These are phyloP conservation scores for Hypoxylon sp. DNA, from an alignment of 2,329 filamentous ascomycete species.

Conservation along the genomic window DNA sequence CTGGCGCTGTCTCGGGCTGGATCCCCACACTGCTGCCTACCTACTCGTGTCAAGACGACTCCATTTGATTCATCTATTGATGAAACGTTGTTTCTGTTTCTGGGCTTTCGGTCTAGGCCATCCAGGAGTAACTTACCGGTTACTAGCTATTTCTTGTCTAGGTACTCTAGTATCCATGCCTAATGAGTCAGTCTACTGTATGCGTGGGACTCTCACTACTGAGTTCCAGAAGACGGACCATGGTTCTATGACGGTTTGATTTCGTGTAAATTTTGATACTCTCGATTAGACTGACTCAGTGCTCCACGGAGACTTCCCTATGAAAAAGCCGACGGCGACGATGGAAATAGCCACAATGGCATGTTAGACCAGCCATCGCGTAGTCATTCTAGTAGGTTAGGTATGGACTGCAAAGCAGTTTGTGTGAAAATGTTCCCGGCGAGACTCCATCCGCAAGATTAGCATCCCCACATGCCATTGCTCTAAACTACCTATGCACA, in stretches of 20 bases:
- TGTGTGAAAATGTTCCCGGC: background rate
- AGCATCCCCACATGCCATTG: background rate
- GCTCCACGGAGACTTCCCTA: background rate
- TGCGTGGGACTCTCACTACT: background rate
- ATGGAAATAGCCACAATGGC: slow-evolving; percentile 3
- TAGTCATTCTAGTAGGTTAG: background rate
- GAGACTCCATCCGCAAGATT: background rate
- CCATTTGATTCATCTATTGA: background rate
- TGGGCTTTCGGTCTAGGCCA: background rate
- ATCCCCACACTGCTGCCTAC: slow-evolving; percentile 3
- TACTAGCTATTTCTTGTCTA: background rate
- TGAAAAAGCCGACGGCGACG: background rate
- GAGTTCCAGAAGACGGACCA: background rate
- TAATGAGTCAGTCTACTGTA: background rate
- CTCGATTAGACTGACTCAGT: background rate
- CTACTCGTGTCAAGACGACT: background rate
- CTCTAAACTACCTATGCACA: background rate
- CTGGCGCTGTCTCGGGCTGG: slow-evolving; percentile 5
- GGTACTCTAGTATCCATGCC: background rate
- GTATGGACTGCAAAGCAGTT: background rate
- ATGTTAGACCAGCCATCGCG: background rate
- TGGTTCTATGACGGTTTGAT: slow-evolving; percentile 11
- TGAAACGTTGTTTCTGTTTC: slow-evolving; percentile 5
- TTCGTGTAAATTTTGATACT: no score
- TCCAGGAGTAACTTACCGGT: background rate